phyloP scores from a whole-genome alignment of 495 filamentous ascomycete genomes.

The Hypoxylon intermedium region DNA sequence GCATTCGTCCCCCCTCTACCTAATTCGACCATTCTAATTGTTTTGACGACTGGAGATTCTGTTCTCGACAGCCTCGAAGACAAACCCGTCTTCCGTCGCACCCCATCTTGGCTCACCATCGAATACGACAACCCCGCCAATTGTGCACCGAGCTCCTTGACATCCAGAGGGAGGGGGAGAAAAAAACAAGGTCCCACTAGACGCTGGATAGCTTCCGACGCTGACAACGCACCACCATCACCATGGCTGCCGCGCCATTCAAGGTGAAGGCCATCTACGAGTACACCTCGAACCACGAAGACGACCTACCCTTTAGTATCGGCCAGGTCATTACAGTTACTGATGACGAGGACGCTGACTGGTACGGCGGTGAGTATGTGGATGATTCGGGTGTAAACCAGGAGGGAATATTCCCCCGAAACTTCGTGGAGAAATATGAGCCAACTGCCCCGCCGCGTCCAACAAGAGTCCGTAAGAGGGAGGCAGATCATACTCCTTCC shows the following conservation, averaged over 20 bases:
- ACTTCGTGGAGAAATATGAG: constrained; percentile 95
- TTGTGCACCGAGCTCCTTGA: constrained; percentile 17
- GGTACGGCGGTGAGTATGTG: constrained; percentile 91
- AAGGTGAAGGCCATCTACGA: constrained; percentile 95
- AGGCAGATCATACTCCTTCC: constrained; percentile 53
- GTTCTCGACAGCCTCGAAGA: not conserved
- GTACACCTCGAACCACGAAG: constrained; percentile 87
- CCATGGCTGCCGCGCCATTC: constrained; percentile 81
- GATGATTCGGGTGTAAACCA: constrained; percentile 73
- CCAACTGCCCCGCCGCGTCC: constrained; percentile 90
- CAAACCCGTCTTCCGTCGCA: constrained; percentile 27
- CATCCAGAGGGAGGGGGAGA: not conserved
- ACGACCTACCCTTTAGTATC: constrained; percentile 85
- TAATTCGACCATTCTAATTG: constrained; percentile 32
- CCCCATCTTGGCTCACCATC: constrained; percentile 22
- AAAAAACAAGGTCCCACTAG: constrained; percentile 12
- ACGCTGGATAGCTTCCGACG: constrained; percentile 23
- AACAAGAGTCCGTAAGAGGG: constrained; percentile 77
- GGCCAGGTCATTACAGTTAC: constrained; percentile 94
- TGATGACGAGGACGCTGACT: constrained; percentile 88
- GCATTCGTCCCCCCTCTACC: constrained; percentile 25
- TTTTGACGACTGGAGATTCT: constrained; percentile 18
- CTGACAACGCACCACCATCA: constrained; percentile 39
- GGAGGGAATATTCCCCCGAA: constrained; percentile 93
- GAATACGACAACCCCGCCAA: constrained; percentile 35